Percentiles rank a stretch among this genome's conserved stretches.
Evolutionary conservation across 306 rosid genomes (phyloP).

Genomic region (Abrus precatorius): DNA sequence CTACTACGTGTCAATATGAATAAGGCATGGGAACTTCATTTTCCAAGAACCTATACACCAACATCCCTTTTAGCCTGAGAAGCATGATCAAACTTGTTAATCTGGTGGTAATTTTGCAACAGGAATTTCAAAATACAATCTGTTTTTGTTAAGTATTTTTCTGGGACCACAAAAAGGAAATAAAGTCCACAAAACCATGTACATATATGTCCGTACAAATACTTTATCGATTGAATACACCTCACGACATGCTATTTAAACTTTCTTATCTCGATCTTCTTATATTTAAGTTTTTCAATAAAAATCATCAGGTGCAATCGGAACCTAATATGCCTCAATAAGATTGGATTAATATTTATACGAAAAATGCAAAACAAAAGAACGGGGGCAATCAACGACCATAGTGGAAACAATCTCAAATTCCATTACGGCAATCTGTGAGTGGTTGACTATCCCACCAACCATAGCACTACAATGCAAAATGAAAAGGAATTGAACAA

Average conservation of each 20-base stretch:
- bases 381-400: not conserved
- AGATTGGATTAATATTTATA: slow-evolving; percentile 13
- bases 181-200: slow-evolving; percentile 1
- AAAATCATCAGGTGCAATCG: slow-evolving; percentile 16
- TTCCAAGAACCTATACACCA: not conserved
- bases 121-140: slow-evolving; percentile 33
- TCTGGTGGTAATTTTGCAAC: not conserved
- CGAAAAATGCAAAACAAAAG: not conserved
- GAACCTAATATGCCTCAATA: slow-evolving; percentile 15
- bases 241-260: not conserved
- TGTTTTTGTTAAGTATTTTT: not conserved
- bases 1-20: not conserved
- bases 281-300: not conserved
- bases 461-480: slow-evolving; percentile 31
- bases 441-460: slow-evolving; percentile 43
- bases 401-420: slow-evolving; percentile 33
- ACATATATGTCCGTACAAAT: slow-evolving; percentile 1
- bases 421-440: slow-evolving; percentile 39
- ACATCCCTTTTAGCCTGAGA: slow-evolving; percentile 30
- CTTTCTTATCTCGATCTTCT: not conserved
- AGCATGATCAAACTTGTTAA: slow-evolving; percentile 22
- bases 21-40: slow-evolving; percentile 22
- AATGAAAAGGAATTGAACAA: slow-evolving; percentile 26
- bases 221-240: slow-evolving; percentile 7
- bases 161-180: slow-evolving; percentile 47